Percentiles rank a stretch among this genome's conserved stretches.
Evolutionary conservation across 192 early-diverging fungal species (phyloP).

Genomic region (Gryganskiella cystojenkinii): DNA sequence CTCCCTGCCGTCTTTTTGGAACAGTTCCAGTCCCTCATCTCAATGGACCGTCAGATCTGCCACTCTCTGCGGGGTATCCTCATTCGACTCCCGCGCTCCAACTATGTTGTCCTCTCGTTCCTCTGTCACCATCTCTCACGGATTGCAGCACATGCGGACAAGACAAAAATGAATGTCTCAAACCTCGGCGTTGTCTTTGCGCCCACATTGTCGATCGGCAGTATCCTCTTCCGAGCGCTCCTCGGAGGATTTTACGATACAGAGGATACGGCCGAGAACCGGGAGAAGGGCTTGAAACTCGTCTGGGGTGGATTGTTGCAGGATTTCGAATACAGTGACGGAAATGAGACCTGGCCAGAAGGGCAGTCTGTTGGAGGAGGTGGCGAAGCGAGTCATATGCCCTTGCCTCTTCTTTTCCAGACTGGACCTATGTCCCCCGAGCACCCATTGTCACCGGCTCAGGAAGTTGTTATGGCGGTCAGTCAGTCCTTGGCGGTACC

Average conservation of each 20-base stretch:
- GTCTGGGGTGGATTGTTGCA: conserved; percentile 45
- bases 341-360: conserved; percentile 18
- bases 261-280: conserved; percentile 26
- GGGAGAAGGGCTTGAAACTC: conserved; percentile 34
- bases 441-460: conserved; percentile 22
- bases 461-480: conserved; percentile 23
- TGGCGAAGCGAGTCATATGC: neutral
- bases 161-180: conserved; percentile 69
- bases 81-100: conserved; percentile 56
- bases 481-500: neutral
- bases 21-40: conserved; percentile 56
- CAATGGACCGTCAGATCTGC: conserved; percentile 42
- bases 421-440: too few species aligned
- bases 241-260: conserved; percentile 52
- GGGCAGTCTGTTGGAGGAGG: neutral
- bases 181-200: conserved; percentile 72
- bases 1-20: conserved; percentile 56
- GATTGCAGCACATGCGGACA: conserved; percentile 55
- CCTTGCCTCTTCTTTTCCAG: neutral
- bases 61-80: conserved; percentile 50
- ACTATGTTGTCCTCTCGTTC: conserved; percentile 61
- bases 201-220: conserved; percentile 66
- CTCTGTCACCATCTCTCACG: conserved; percentile 65
- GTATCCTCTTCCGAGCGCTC: conserved; percentile 63
- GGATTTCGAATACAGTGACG: conserved; percentile 21